Evolutionary conservation across 2,329 filamentous ascomycete species (phyloP), one percentile per base, ranked within the genome.

Genomic region (Dactylella cylindrospora): DNA sequence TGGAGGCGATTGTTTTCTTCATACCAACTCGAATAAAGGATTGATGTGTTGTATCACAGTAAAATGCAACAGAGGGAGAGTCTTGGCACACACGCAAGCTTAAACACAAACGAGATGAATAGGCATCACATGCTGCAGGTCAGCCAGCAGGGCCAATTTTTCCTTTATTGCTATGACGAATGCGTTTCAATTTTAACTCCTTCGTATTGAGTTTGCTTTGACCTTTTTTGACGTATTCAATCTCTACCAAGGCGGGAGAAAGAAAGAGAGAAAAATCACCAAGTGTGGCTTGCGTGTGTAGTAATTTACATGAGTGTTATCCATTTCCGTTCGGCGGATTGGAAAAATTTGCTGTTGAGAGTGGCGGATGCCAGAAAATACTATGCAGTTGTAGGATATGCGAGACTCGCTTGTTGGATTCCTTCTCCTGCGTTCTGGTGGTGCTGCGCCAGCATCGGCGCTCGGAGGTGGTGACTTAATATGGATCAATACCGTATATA

Each of bases 31-130:
- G 17, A 12, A 35, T 13, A 5, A 35, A n/a, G n/a, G 20, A 28
- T 22, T 39, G 36, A 28, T 57, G 52, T 17, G 52, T 57, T 57
- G 52, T n/a, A 20, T 3, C n/a, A 10, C 36, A 15, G 9, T 5
- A 57, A 57, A 57, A 57, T 57, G 29, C 52, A 57, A 57, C 52
- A 57, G 20, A 23, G 28, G 45, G 45, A 38, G 22, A 32, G 28
- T 46, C 52, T 57, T 57, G 52, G 52, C 52, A 32, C 35, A 43
- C 52, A 57, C 52, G 52, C 52, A 57, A 57, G 52, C 52, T 57
- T 45, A 33, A 31, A 45, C 44, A 57, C 36, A 50, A 29, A 41
- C 25, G 19, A 22, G 9, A 3, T 15, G 12, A 13, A 22, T 39
- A 52, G 9, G 12, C 51, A 31, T 54, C 51, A 54, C 51, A 54